These are phyloP conservation scores for Cunninghamia lanceolata DNA, from an alignment of 75 land plant genomes.

Conservation along the genomic window DNA sequence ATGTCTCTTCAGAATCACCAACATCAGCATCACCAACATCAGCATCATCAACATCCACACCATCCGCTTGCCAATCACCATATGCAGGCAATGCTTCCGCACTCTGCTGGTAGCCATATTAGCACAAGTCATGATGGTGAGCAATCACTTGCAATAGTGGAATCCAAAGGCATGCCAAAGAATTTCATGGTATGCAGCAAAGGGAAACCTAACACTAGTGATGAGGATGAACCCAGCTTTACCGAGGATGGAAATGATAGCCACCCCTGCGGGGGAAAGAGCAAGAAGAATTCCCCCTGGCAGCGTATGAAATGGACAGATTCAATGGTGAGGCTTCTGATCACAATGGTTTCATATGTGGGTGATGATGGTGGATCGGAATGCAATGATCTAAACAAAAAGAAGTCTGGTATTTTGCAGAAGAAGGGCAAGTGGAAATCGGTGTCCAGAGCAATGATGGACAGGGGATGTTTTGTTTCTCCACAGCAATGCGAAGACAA, in stretches of 20 bases:
- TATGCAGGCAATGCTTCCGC: conserved; percentile 15
- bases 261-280: conserved; percentile 13
- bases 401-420: conserved; percentile 36
- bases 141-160: conserved; percentile 8
- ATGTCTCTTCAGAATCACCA: conserved; percentile 13
- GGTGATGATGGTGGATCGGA: conserved; percentile 33
- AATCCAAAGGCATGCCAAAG: conserved; percentile 22
- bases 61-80: conserved; percentile 10
- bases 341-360: conserved; percentile 36
- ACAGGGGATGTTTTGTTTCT: conserved; percentile 58
- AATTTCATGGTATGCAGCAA: conserved; percentile 3
- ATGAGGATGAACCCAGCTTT: conserved; percentile 64
- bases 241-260: conserved; percentile 43
- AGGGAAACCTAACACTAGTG: conserved; percentile 38
- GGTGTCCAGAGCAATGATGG: conserved; percentile 61
- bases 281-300: conserved; percentile 35
- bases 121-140: conserved; percentile 13
- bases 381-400: conserved; percentile 25
- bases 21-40: conserved; percentile 15
- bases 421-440: conserved; percentile 82
- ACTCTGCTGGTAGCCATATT: conserved; percentile 12
- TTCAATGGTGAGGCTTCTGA: conserved; percentile 49
- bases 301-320: conserved; percentile 61
- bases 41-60: conserved; percentile 5
- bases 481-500: conserved; percentile 89